Evolutionary conservation across 2,329 filamentous ascomycete species (phyloP), one percentile per base, ranked within the genome.

Genomic region (Aspergillus japonicus): DNA sequence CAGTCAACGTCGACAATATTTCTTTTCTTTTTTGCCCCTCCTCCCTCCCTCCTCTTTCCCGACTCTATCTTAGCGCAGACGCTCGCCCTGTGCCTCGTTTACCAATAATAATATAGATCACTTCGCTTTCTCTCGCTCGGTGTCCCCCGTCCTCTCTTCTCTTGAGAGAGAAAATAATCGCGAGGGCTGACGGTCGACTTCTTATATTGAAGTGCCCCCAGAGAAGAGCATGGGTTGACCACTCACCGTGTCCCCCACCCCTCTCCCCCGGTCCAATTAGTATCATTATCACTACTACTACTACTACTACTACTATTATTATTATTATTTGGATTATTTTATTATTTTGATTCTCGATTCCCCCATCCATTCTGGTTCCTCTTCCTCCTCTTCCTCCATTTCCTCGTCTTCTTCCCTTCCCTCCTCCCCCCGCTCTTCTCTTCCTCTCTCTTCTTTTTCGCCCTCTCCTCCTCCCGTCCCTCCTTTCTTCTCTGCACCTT

Each of bases 71-170:
- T 42, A 42, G 39, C 39, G 39, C 39, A 42, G 14, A 42, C 14
- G 16, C 16, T 42, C 16, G 39, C 39, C 39, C 39, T 42, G 39
- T 42, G 39, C 39, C 39, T 42, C 39, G 16, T 42, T 14, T 42
- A 7, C 39, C 39, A 42, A 42, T 42, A 42, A 42, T 19, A 55
- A 48, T 49, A 31, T 42, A 54, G 51, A 54, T 54, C 51, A 47
- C 26, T 54, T 54, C 21, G 23, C 35, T 47, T 35, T 16, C 29
- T 39, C 33, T 53, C 26, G 26, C 26, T 26, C 26, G 26, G 26
- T 2, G 26, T 26, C n/a, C 14, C 47, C 19, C 21, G 14, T 12
- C 14, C 33, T 49, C 47, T 26, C 21, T 51, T 31, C 33, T 35
- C 33, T 14, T 11, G 33, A 12, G 33, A 8, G 24, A 26, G 24